Percentiles rank a stretch among this genome's conserved stretches.
Conservation (phyloP, 768 basidiomycete genomes). For the Amylocystis lapponica region DNA sequence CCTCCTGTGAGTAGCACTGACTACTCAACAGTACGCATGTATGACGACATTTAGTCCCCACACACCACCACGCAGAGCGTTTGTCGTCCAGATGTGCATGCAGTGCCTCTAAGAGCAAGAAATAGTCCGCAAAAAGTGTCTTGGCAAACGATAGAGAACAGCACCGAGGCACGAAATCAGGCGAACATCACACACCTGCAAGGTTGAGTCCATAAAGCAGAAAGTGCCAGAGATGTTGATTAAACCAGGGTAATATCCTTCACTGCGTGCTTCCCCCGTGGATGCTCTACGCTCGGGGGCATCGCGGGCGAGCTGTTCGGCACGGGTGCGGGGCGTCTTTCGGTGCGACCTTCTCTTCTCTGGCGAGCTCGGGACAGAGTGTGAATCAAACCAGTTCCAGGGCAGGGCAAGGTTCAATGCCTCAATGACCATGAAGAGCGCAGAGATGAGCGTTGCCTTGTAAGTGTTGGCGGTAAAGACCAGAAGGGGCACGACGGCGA, state of each 20-base stretch:
- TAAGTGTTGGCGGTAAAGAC: constrained; percentile 26
- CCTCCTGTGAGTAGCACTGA: too few relatives aligned
- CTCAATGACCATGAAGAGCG: constrained; percentile 50
- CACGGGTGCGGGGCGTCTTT: constrained; percentile 45
- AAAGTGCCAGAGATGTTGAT: constrained; percentile 95
- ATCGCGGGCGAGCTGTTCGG: constrained; percentile 47
- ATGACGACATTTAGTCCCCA: too few relatives aligned
- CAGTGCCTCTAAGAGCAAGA: too few relatives aligned
- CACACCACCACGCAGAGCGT: too few relatives aligned
- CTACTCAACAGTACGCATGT: too few relatives aligned
- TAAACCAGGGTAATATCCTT: constrained; percentile 77
- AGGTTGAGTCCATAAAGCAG: constrained; percentile 96
- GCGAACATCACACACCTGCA: constrained; percentile 54
- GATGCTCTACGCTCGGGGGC: background rate
- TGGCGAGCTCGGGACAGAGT: constrained; percentile 7
- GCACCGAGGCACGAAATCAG: background rate
- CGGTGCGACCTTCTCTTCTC: constrained; percentile 40
- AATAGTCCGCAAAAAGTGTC: too few relatives aligned
- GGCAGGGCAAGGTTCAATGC: constrained; percentile 47
- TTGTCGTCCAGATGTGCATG: too few relatives aligned
- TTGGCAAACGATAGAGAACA: background rate
- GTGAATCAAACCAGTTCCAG: constrained; percentile 53
- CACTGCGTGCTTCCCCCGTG: constrained; percentile 11
- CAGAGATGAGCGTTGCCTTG: constrained; percentile 18
- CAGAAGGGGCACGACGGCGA: constrained; percentile 39